These are phyloP conservation scores for Sclerotinia borealis DNA, from an alignment of 2,329 filamentous ascomycete genomes.

Conservation along the genomic window DNA sequence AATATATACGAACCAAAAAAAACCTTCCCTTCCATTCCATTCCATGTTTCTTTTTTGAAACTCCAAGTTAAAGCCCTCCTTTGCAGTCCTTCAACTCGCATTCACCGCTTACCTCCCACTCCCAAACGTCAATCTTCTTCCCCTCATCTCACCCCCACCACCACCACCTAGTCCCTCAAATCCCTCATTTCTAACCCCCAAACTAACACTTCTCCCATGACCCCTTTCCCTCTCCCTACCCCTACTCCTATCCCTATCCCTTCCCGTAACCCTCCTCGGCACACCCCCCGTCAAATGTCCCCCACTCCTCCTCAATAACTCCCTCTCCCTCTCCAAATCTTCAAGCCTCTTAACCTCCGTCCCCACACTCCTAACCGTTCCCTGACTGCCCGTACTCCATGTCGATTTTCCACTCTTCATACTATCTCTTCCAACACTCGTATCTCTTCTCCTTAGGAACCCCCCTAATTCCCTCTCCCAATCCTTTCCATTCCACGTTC, in stretches of 20 bases:
- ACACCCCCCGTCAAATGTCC: conserved; percentile 6
- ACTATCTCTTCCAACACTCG: conserved; percentile 6
- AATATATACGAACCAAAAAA: not conserved
- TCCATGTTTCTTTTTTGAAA: too few species aligned
- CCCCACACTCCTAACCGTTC: conserved; percentile 5
- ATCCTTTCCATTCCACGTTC: conserved; percentile 30
- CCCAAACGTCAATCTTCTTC: not conserved
- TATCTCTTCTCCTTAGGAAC: conserved; percentile 5
- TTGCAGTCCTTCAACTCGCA: not conserved
- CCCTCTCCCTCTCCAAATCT: conserved; percentile 12
- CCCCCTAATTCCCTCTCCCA: conserved; percentile 24
- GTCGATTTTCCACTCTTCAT: not conserved
- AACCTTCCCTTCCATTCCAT: not conserved
- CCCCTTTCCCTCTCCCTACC: not conserved
- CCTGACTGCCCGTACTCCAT: not conserved
- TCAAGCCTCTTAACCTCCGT: conserved; percentile 10
- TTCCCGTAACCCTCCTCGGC: not conserved
- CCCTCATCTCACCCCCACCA: not conserved
- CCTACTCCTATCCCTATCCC: not conserved
- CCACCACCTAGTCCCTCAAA: not conserved
- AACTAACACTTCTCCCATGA: not conserved
- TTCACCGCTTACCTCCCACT: not conserved
- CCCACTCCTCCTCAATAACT: not conserved
- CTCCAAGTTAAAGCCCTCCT: not conserved
- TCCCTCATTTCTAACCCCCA: not conserved